Evolutionary conservation across 2,329 filamentous ascomycete genomes (phyloP).

Genomic region (Periconia digitata): DNA sequence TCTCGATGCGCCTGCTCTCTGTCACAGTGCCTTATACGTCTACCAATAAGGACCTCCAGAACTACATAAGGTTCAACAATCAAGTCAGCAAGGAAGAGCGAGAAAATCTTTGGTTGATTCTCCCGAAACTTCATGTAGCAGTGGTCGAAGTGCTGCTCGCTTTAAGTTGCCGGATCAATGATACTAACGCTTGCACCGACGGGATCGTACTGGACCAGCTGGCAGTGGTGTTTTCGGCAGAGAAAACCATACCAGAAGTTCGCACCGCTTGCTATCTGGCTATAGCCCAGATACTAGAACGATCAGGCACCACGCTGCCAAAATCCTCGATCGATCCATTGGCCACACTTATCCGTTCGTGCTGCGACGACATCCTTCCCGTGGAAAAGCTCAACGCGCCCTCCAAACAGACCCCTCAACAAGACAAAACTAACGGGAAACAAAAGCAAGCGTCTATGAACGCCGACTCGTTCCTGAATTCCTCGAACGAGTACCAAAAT

Average conservation of each 20-base stretch:
- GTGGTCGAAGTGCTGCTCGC: constrained; percentile 64
- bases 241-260: constrained; percentile 54
- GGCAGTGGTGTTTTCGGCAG: constrained; percentile 66
- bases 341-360: constrained; percentile 62
- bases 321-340: constrained; percentile 68
- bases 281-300: constrained; percentile 58
- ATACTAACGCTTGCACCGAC: constrained; percentile 60
- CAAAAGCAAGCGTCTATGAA: constrained; percentile 54
- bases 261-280: constrained; percentile 64
- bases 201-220: constrained; percentile 71
- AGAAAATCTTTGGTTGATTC: constrained; percentile 71
- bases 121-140: constrained; percentile 74
- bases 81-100: constrained; percentile 79
- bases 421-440: constrained; percentile 45
- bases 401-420: constrained; percentile 40
- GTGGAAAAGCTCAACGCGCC: constrained; percentile 35
- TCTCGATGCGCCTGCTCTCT: constrained; percentile 69
- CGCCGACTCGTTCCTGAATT: constrained; percentile 70
- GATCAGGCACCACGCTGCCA: constrained; percentile 66
- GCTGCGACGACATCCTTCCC: constrained; percentile 73
- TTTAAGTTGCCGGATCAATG: constrained; percentile 61
- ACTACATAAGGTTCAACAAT: constrained; percentile 62
- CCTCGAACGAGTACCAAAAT: constrained; percentile 33
- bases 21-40: constrained; percentile 57
- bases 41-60: constrained; percentile 45